A percentile compares a stretch with the other conserved stretches of the same genome.
phyloP scores from a whole-genome alignment of 139 green algal genomes.

The Chlorella sorokiniana region DNA sequence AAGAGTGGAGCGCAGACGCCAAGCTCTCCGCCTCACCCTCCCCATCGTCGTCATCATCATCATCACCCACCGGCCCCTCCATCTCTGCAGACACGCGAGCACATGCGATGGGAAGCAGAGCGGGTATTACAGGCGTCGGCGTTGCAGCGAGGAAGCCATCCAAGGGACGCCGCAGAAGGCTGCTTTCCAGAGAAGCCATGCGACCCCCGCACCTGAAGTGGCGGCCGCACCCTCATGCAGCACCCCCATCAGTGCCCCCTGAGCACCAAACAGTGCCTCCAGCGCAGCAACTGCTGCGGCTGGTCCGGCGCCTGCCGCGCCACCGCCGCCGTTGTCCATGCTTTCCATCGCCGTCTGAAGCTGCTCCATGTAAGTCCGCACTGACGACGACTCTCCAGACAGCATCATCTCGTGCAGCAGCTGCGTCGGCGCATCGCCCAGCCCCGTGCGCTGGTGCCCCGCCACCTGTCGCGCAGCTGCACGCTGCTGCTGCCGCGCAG shows the following conservation, averaged over 20 bases:
- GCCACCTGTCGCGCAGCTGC: neutral
- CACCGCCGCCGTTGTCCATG: neutral
- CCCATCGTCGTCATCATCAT: too few species aligned
- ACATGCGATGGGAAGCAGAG: too few species aligned
- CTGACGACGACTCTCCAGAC: neutral
- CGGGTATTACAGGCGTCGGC: too few species aligned
- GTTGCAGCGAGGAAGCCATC: too few species aligned
- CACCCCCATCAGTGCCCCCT: neutral
- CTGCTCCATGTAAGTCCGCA: constrained; percentile 11
- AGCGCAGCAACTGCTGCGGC: neutral
- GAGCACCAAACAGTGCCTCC: neutral
- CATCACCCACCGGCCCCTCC: too few species aligned
- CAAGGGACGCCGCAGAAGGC: too few species aligned
- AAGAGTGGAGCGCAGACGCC: neutral
- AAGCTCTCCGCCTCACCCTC: too few species aligned
- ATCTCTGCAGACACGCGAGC: too few species aligned
- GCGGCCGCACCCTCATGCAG: neutral
- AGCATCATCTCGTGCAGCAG: neutral
- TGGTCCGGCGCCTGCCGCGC: neutral
- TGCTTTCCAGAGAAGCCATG: too few species aligned
- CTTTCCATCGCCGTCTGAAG: constrained; percentile 5
- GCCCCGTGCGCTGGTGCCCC: too few species aligned
- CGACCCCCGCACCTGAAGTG: too few species aligned
- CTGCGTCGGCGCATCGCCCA: neutral
- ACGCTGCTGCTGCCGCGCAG: neutral